phyloP scores from a whole-genome alignment of 2,329 filamentous ascomycete genomes.

The Epichloe aotearoae region DNA sequence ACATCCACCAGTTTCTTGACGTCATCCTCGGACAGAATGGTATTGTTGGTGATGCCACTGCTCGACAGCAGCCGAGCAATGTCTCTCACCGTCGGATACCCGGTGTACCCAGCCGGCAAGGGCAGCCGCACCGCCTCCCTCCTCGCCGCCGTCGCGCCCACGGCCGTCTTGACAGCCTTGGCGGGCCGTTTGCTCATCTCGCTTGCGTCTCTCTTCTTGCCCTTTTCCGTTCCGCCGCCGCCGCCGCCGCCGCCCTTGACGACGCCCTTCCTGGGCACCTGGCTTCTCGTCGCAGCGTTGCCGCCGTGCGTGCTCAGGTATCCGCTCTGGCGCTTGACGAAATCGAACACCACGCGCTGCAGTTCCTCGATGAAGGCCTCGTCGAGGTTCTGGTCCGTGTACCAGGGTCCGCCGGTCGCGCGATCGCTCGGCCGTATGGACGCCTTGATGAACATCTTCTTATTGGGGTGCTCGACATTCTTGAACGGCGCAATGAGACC shows the following conservation, averaged over 20 bases:
- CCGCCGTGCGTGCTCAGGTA: conserved; percentile 34
- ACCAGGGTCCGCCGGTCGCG: conserved; percentile 89
- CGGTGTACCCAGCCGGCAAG: conserved; percentile 52
- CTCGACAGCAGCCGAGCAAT: conserved; percentile 64
- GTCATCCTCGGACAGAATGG: conserved; percentile 56
- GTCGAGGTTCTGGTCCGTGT: conserved; percentile 81
- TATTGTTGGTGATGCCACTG: conserved; percentile 58
- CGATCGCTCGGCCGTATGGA: conserved; percentile 76
- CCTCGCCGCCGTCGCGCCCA: conserved; percentile 5
- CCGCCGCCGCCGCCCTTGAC: conserved; percentile 36
- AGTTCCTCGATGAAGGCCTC: conserved; percentile 74
- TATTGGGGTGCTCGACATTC: conserved; percentile 77
- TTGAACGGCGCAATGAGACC: conserved; percentile 80
- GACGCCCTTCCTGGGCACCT: conserved; percentile 42
- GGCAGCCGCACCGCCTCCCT: conserved; percentile 33
- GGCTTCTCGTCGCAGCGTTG: conserved; percentile 20
- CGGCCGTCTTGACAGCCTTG: conserved; percentile 15
- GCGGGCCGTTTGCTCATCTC: conserved; percentile 21
- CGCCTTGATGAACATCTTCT: conserved; percentile 93
- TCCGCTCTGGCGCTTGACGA: conserved; percentile 60
- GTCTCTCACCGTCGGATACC: conserved; percentile 68
- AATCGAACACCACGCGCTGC: conserved; percentile 58
- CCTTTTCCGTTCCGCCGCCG: conserved; percentile 28
- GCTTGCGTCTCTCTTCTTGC: conserved; percentile 38
- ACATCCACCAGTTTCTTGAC: conserved; percentile 80